These are phyloP conservation scores for Wolfiporia cocos DNA, from an alignment of 1,284 basidiomycete genomes.

Conservation along the genomic window DNA sequence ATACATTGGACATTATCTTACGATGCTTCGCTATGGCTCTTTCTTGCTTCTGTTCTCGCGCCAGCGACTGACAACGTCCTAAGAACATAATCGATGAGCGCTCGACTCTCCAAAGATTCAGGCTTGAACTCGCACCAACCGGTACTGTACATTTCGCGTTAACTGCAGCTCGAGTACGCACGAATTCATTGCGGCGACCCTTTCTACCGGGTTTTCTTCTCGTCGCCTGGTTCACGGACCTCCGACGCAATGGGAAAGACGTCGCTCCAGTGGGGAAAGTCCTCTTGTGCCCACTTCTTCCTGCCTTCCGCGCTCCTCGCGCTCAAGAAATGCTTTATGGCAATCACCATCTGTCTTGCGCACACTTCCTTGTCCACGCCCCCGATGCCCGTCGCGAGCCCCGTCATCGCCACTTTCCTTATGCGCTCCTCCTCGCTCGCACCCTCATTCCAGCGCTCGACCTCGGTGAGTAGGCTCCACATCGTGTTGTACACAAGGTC, in stretches of 20 bases:
- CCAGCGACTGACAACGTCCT: too few species aligned
- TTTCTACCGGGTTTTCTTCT: too few species aligned
- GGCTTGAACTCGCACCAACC: too few species aligned
- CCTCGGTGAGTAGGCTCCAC: constrained; percentile 20
- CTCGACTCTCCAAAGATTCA: too few species aligned
- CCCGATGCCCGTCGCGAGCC: constrained; percentile 14
- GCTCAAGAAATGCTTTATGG: constrained; percentile 9
- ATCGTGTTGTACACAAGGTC: constrained; percentile 24
- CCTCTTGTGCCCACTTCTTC: constrained; percentile 6
- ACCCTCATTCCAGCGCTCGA: constrained; percentile 18
- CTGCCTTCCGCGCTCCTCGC: constrained; percentile 7
- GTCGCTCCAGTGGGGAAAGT: constrained; percentile 8
- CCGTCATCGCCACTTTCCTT: constrained; percentile 12
- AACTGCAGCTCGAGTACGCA: too few species aligned
- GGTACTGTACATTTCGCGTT: too few species aligned
- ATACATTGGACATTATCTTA: too few species aligned
- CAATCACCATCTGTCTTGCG: constrained; percentile 16
- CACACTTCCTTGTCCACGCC: constrained; percentile 10
- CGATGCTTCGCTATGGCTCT: too few species aligned
- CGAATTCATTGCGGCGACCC: too few species aligned
- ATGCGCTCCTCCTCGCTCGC: constrained; percentile 6
- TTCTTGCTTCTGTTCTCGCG: too few species aligned
- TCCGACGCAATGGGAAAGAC: constrained; percentile 8
- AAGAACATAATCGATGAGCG: too few species aligned
- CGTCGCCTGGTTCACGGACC: too few species aligned